A percentile compares a stretch with the other conserved stretches of the same genome.
Conservation (phyloP, 176 grass and related monocot genomes). For the Bolboschoenus planiculmis region DNA sequence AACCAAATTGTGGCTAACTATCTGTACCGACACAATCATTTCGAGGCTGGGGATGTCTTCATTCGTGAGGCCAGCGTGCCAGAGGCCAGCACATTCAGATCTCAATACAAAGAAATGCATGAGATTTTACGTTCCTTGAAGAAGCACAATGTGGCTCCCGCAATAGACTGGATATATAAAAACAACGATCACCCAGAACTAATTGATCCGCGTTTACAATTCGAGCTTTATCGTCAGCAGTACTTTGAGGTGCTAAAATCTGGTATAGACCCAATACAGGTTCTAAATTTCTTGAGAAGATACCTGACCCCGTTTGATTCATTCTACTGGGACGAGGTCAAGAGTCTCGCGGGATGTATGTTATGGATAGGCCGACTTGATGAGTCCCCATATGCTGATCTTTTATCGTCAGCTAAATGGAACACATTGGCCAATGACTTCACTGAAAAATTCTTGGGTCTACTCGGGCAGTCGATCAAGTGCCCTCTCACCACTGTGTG, state of each 20-base stretch:
- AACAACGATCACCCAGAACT: not conserved
- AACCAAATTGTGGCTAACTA: slow-evolving; percentile 15
- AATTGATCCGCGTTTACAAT: not conserved
- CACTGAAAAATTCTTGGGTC: not conserved
- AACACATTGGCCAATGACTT: slow-evolving; percentile 2
- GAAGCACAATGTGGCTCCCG: not conserved
- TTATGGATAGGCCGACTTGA: slow-evolving; percentile 7
- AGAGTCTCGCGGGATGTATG: not conserved
- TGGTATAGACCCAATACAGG: not conserved
- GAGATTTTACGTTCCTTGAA: not conserved
- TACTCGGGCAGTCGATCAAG: not conserved
- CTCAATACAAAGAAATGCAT: slow-evolving; percentile 17
- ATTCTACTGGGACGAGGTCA: not conserved
- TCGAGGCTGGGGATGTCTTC: not conserved
- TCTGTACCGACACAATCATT: not conserved
- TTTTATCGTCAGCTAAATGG: not conserved
- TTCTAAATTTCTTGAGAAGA: not conserved
- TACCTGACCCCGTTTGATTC: not conserved
- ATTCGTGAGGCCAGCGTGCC: not conserved
- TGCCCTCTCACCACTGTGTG: slow-evolving; percentile 3
- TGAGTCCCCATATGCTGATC: slow-evolving; percentile 6
- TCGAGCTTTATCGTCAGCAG: not conserved
- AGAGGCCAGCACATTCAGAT: slow-evolving; percentile 5
- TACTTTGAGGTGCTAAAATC: slow-evolving; percentile 17
- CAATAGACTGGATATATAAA: not conserved